phyloP scores from a whole-genome alignment of 768 basidiomycete species.

The Clitopilus passeckerianus region DNA sequence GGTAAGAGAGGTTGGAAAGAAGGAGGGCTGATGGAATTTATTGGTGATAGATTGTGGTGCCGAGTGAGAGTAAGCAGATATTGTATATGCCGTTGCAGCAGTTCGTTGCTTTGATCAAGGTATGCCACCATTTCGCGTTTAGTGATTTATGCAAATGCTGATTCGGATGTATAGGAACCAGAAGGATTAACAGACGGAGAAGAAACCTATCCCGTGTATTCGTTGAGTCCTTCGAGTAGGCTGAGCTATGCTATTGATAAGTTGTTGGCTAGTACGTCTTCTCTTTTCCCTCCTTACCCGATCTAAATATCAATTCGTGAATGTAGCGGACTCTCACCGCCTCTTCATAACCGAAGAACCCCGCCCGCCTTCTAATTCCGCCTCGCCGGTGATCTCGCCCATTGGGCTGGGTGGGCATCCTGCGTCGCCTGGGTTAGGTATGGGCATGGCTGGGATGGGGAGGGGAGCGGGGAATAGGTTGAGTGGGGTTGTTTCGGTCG shows the following conservation, averaged over 20 bases:
- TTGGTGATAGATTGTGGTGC: constrained; percentile 59
- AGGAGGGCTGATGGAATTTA: no score
- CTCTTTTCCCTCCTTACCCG: not conserved
- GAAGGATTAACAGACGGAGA: constrained; percentile 76
- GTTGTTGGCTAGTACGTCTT: constrained; percentile 66
- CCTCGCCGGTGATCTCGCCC: not conserved
- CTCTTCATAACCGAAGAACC: constrained; percentile 73
- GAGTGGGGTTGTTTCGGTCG: constrained; percentile 71
- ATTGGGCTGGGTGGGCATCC: not conserved
- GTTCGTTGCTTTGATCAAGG: constrained; percentile 73
- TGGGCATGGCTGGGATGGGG: not conserved
- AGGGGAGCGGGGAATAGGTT: constrained; percentile 44
- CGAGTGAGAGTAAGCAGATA: constrained; percentile 76
- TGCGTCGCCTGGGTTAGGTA: not conserved
- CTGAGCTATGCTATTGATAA: constrained; percentile 75
- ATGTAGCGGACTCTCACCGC: constrained; percentile 69
- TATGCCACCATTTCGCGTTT: no score
- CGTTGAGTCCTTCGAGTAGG: constrained; percentile 59
- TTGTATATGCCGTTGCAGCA: constrained; percentile 63
- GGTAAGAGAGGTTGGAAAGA: no score
- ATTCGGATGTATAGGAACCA: constrained; percentile 55
- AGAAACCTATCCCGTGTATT: constrained; percentile 81
- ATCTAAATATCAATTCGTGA: constrained; percentile 3
- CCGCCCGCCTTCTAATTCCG: constrained; percentile 35
- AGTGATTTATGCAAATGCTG: no score